These are phyloP conservation scores for Coemansia reversa DNA, from an alignment of 192 early-diverging fungal genomes.

Conservation along the genomic window DNA sequence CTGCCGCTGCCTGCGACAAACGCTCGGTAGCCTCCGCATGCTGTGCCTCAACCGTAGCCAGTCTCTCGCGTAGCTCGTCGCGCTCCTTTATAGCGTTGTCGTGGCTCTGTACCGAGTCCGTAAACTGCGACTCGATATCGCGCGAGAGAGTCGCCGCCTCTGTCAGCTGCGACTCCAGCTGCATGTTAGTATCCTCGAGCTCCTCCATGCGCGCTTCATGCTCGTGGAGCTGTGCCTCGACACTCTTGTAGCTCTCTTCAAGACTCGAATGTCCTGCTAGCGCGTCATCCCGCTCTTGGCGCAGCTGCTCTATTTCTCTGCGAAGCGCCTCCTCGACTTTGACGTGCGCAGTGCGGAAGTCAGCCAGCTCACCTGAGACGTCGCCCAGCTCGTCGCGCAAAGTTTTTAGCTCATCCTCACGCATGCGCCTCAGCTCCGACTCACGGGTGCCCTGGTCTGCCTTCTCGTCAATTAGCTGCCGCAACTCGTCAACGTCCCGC, in stretches of 20 bases:
- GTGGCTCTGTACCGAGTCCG: conserved; percentile 25
- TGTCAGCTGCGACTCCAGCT: conserved; percentile 37
- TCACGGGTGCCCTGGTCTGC: conserved; percentile 62
- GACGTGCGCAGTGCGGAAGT: conserved; percentile 49
- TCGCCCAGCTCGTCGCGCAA: conserved; percentile 57
- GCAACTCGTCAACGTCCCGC: conserved; percentile 57
- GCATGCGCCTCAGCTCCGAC: conserved; percentile 58
- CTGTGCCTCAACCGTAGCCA: conserved; percentile 20
- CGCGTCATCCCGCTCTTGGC: conserved; percentile 49
- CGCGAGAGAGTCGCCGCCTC: conserved; percentile 21
- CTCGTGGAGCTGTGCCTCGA: conserved; percentile 42
- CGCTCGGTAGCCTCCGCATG: conserved; percentile 10
- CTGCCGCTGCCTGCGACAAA: conserved; percentile 8
- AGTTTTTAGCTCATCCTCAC: conserved; percentile 58
- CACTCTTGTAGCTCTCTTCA: conserved; percentile 14
- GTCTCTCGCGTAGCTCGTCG: conserved; percentile 7
- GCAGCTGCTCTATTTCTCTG: conserved; percentile 55
- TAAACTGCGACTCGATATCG: conserved; percentile 27
- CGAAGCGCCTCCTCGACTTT: conserved; percentile 53
- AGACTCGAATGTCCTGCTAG: conserved; percentile 13
- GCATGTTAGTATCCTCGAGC: conserved; percentile 42
- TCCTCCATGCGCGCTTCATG: conserved; percentile 39
- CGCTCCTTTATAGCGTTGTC: conserved; percentile 33
- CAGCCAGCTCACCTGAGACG: conserved; percentile 55
- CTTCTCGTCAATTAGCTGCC: conserved; percentile 57